Percentiles rank a stretch among this genome's conserved stretches.
phyloP scores from a whole-genome alignment of 2,329 filamentous ascomycete species.

The Coniella lustricola region DNA sequence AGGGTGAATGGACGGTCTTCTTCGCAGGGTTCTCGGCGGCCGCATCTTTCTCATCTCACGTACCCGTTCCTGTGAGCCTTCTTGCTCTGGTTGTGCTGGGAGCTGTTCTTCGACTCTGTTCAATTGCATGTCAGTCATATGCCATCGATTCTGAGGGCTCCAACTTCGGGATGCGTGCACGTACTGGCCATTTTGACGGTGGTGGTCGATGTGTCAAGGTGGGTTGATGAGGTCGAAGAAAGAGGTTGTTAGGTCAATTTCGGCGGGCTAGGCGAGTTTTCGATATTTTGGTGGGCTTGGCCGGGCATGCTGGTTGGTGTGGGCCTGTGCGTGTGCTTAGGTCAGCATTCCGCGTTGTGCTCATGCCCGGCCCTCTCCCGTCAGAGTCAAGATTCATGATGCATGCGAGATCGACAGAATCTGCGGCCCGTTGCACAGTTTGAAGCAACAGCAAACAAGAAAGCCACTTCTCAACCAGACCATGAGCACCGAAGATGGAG shows the following conservation, averaged over 20 bases:
- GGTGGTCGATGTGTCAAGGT: conserved; percentile 30
- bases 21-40: background rate
- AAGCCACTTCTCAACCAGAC: no score
- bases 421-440: no score
- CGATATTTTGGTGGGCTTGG: conserved; percentile 20
- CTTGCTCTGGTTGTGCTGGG: conserved; percentile 95
- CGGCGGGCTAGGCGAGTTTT: conserved; percentile 18
- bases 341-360: background rate
- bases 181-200: conserved; percentile 63
- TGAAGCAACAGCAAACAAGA: no score
- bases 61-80: conserved; percentile 99
- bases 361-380: background rate
- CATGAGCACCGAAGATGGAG: no score
- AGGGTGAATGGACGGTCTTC: background rate
- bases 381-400: no score
- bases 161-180: conserved; percentile 27
- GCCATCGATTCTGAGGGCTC: background rate
- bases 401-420: no score
- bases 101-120: conserved; percentile 99
- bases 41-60: conserved; percentile 30
- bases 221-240: conserved; percentile 12
- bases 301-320: conserved; percentile 17
- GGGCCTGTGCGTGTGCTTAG: background rate
- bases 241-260: conserved; percentile 12
- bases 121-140: conserved; percentile 22